Base-by-base conservation (phyloP, 768 basidiomycete species). In the Boletus rubroflammeus region DNA sequence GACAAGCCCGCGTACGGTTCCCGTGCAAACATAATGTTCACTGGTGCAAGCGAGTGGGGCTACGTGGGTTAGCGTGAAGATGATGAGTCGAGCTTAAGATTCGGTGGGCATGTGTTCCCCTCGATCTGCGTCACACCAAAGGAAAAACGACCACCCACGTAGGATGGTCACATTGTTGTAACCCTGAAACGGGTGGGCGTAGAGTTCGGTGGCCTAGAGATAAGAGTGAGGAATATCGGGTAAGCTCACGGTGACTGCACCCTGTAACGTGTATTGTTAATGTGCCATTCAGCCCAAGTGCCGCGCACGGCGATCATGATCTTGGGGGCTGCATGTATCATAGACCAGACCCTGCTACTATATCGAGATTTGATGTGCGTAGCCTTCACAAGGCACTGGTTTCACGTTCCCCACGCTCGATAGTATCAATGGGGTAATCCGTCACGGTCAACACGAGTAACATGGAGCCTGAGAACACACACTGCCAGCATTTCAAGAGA, bases 1-100 rank as follows among this genome's bases (percentile, higher is more conserved):
- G 61, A 55, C 1, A 53, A 55, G 6, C 78, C 77, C 15, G 58
- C 43, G 54, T 72, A 80, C 19, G 66, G 62, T 31, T 67, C 41
- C 36, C 72, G 62, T 29, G 66, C 35, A 35, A 63, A 55, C 71
- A 72, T 71, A 15, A 6, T 10, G 53, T 9, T 19, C 13, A 5
- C 14, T 53, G 43, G 56, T n/a, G 21, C 11, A 32, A 23, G 8
- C 13, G 26, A 31, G 19, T 17, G 38, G n/a, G 28, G 7, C 4
- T 44, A 34, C 28, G 42, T 19, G 41, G 23, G 31, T 4, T 0
- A 23, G 9, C 32, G 10, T 13, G 14, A 31, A 34, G 35, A 46
- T 1, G 5, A 36, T 29, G 23, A 25, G 26, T 43, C 34, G 1
- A 23, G 40, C 25, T 50, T 56, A 60, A 55, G 28, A 47, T 25